Conservation (phyloP, 345 rosid genomes). For the Erodium maritimum region DNA sequence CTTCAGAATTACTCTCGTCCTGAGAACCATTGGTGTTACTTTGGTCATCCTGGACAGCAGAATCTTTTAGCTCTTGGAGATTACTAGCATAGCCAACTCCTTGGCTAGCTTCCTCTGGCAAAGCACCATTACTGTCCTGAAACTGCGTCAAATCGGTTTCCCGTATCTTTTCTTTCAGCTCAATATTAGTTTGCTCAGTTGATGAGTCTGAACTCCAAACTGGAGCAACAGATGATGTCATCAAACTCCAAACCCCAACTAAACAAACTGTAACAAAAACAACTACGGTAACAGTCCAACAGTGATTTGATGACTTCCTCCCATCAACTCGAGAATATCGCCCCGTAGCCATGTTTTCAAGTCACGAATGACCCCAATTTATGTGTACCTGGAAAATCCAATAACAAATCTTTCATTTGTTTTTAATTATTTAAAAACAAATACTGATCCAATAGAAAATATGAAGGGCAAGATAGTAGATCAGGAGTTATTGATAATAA, state of each 20-base stretch:
- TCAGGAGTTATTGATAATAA: too few species aligned
- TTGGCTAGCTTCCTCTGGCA: conserved; percentile 22
- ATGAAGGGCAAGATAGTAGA: neutral
- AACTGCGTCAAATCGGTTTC: neutral
- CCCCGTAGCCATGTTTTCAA: conserved; percentile 40
- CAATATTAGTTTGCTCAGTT: conserved; percentile 16
- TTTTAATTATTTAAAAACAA: too few species aligned
- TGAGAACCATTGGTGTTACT: neutral
- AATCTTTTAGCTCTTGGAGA: neutral
- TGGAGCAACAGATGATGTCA: conserved; percentile 57
- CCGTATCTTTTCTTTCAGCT: conserved; percentile 2
- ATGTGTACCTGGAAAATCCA: neutral
- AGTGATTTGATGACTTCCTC: conserved; percentile 47
- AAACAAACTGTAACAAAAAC: conserved; percentile 55
- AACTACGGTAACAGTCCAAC: conserved; percentile 47
- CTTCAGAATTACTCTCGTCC: conserved; percentile 4
- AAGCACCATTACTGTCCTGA: neutral
- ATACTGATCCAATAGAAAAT: neutral
- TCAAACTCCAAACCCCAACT: conserved; percentile 78
- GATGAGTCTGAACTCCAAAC: conserved; percentile 24
- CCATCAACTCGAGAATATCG: conserved; percentile 55
- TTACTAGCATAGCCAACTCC: conserved; percentile 13
- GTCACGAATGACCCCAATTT: neutral
- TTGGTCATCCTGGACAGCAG: neutral
- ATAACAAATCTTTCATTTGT: neutral